Percentiles rank a stretch among this genome's conserved stretches.
Evolutionary conservation across 1,284 basidiomycete genomes (phyloP).

Genomic region (Boletus putidus): DNA sequence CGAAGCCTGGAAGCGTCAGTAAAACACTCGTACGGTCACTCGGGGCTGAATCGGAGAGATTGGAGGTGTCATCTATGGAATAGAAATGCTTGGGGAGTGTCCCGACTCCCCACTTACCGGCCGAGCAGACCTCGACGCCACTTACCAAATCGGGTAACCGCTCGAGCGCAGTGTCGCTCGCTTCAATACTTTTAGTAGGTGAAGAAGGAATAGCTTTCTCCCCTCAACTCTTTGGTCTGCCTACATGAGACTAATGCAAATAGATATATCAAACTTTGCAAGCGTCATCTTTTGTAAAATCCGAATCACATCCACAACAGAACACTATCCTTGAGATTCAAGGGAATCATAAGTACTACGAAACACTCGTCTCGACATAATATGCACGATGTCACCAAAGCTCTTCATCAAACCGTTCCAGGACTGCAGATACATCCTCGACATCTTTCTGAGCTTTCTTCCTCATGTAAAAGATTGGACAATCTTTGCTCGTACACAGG

Average conservation of each 20-base stretch:
- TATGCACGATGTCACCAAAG: slow-evolving; percentile 47
- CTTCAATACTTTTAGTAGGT: not conserved
- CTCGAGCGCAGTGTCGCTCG: too few species aligned
- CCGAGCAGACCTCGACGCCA: too few species aligned
- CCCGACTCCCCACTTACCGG: too few species aligned
- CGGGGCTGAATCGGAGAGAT: too few species aligned
- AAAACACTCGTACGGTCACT: too few species aligned
- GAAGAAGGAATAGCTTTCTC: not conserved
- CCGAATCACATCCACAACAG: not conserved
- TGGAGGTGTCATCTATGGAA: too few species aligned
- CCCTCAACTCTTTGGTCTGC: too few species aligned
- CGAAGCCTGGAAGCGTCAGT: too few species aligned
- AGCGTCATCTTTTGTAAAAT: not conserved
- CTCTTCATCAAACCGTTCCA: slow-evolving; percentile 83
- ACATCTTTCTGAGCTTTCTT: slow-evolving; percentile 98
- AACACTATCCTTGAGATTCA: not conserved
- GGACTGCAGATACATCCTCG: slow-evolving; percentile 70
- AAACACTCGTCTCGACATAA: not conserved
- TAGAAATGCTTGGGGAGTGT: too few species aligned
- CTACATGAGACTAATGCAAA: not conserved
- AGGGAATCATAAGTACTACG: not conserved
- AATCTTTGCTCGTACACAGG: slow-evolving; percentile 94
- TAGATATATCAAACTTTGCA: not conserved
- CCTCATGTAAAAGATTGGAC: slow-evolving; percentile 97
- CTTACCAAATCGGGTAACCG: too few species aligned